Evolutionary conservation across 2,329 filamentous ascomycete genomes (phyloP).

Genomic region (Akanthomyces muscarius): DNA sequence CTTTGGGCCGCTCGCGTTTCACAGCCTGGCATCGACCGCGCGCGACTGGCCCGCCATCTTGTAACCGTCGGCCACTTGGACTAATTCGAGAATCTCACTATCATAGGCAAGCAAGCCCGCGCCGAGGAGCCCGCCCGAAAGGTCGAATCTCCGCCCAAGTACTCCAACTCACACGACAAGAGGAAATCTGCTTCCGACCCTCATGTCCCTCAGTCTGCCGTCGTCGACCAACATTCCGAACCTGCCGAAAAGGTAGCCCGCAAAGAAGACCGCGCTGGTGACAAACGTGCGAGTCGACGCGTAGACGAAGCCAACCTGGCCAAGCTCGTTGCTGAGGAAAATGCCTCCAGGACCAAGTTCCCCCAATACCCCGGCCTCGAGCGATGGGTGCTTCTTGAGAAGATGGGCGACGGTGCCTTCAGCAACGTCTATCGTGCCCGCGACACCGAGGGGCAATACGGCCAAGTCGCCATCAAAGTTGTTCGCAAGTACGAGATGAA

Average conservation of each 20-base stretch:
- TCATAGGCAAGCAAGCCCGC: conserved; percentile 79
- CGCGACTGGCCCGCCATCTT: neutral
- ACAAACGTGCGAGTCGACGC: conserved; percentile 30
- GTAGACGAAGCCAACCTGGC: conserved; percentile 68
- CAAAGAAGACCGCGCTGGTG: conserved; percentile 26
- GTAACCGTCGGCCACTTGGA: neutral
- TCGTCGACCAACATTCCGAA: conserved; percentile 59
- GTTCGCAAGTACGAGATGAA: conserved; percentile 99
- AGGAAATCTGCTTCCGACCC: conserved; percentile 51
- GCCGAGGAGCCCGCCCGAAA: conserved; percentile 52
- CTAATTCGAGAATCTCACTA: conserved; percentile 13
- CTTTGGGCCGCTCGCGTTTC: neutral
- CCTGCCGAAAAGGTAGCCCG: conserved; percentile 51
- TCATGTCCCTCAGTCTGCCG: conserved; percentile 63
- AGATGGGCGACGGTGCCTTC: conserved; percentile 97
- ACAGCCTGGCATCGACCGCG: neutral
- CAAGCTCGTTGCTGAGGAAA: conserved; percentile 87
- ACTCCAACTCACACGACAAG: conserved; percentile 52
- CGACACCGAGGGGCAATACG: conserved; percentile 66
- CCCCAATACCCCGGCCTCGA: conserved; percentile 53
- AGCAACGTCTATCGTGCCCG: conserved; percentile 94
- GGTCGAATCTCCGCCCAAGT: conserved; percentile 47
- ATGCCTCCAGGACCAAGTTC: conserved; percentile 78
- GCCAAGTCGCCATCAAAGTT: conserved; percentile 94
- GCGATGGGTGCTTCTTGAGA: conserved; percentile 80